Base-by-base conservation (phyloP, 352 stramenopile species). In the Phytophthora hybrid region DNA sequence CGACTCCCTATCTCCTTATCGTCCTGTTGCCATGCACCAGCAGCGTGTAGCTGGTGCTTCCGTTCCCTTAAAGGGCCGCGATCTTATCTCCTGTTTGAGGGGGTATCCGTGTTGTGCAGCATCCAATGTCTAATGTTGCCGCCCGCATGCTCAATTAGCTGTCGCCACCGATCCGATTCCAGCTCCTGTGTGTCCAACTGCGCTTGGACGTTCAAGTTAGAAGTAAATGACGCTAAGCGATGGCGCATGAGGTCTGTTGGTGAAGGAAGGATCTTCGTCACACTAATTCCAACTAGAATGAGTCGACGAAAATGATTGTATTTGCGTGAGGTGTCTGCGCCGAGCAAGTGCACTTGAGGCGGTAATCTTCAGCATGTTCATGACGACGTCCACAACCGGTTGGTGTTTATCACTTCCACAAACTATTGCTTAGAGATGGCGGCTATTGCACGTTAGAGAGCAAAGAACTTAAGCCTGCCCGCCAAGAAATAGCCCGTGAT, bases 291-390 rank as follows among this genome's bases (percentile, higher is more conserved):
- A 37, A 3, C 49, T 78, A 51, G 2, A 59, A 53, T 65, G 64
- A 39, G 19, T 60, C 9, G 60, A 19, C 55, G 66, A 78, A 52
- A 61, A 66, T 59, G 66, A 49, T 21, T 54, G 2, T 96, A 96
- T 68, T 93, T 94, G 64, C 86, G 91, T 58, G 88, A 94, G 67
- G 81, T 96, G 1, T 96, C 94, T 63, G 87, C 89, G 16, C 89
- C 87, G 0, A 77, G 85, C 14, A 85, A 69, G 83, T 94, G 3
- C 86, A 78, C 60, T 0, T 96, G 89, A 32, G 89, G 87, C 19
- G 87, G 89, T 2, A 78, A 91, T 32, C 63, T 96, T 44, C 87
- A 96, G 59, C 83, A 94, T 14, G 81, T 94, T 53, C 89, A 94
- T 61, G 86, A 86, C 46, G 89, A 95, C 71, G 84, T 91, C 64